phyloP scores from a whole-genome alignment of 202 grass and related monocot species.

The Schoenoplectus triqueter region DNA sequence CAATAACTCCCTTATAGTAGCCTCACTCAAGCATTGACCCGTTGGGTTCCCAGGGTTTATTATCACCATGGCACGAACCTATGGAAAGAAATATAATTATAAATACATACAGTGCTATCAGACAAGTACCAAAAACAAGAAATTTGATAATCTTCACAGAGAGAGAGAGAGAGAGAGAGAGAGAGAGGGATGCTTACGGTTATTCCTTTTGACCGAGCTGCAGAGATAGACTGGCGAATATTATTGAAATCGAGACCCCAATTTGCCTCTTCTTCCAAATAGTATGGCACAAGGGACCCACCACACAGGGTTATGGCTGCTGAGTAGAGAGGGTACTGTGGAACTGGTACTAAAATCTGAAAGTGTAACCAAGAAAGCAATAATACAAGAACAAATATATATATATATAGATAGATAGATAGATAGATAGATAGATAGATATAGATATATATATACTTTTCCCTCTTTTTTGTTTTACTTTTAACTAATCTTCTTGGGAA shows the following conservation, averaged over 20 bases:
- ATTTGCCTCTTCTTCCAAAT: constrained; percentile 94
- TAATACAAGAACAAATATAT: constrained; percentile 1
- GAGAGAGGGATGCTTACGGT: constrained; percentile 54
- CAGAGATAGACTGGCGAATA: constrained; percentile 57
- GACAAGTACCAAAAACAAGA: background rate
- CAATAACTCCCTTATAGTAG: constrained; percentile 78
- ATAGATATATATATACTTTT: background rate
- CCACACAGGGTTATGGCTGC: constrained; percentile 84
- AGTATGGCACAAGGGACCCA: constrained; percentile 93
- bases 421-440: too few species aligned
- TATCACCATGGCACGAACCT: constrained; percentile 99
- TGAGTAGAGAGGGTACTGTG: constrained; percentile 98
- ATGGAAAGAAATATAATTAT: constrained; percentile 19
- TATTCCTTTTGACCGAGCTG: constrained; percentile 77
- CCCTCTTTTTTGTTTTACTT: background rate
- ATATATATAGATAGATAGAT: too few species aligned
- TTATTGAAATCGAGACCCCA: constrained; percentile 80
- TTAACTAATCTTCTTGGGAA: background rate
- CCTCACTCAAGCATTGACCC: constrained; percentile 91
- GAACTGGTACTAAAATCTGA: constrained; percentile 98
- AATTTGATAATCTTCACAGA: background rate
- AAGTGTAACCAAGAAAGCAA: constrained; percentile 29
- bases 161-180: background rate
- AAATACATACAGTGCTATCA: background rate
- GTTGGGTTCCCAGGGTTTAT: constrained; percentile 99